Conservation (phyloP, 1,139 yeast genomes). For the Geotrichum bryndzae region DNA sequence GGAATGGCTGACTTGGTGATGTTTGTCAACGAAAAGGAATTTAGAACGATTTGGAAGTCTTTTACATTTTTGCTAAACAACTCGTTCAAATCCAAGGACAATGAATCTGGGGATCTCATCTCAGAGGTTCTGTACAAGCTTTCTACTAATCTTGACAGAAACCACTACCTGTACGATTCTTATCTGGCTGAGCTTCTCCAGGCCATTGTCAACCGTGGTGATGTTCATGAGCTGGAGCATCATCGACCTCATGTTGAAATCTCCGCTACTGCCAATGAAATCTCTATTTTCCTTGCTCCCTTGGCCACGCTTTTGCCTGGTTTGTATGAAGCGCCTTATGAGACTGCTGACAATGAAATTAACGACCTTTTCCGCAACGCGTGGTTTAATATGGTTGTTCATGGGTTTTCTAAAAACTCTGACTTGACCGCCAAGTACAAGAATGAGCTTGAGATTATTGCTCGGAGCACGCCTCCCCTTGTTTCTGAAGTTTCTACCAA, state of each 20-base stretch:
- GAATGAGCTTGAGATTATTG: slow-evolving; percentile 58
- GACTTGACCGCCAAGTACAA: slow-evolving; percentile 46
- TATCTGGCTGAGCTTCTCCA: slow-evolving; percentile 64
- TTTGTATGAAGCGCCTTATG: slow-evolving; percentile 41
- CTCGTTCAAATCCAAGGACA: slow-evolving; percentile 12
- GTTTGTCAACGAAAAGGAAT: slow-evolving; percentile 54
- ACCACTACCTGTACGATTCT: slow-evolving; percentile 46
- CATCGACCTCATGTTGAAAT: slow-evolving; percentile 79
- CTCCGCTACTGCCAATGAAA: slow-evolving; percentile 69
- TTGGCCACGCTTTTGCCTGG: slow-evolving; percentile 69
- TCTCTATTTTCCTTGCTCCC: slow-evolving; percentile 62
- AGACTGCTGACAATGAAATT: slow-evolving; percentile 43
- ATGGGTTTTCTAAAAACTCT: slow-evolving; percentile 70
- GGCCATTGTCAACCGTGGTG: slow-evolving; percentile 72
- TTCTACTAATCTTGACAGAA: slow-evolving; percentile 38
- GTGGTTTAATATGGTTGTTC: slow-evolving; percentile 93
- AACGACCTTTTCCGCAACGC: slow-evolving; percentile 69
- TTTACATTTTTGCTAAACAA: slow-evolving; percentile 22
- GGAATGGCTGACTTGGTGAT: slow-evolving; percentile 59
- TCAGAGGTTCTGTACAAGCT: slow-evolving; percentile 38
- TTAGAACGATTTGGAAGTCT: slow-evolving; percentile 47
- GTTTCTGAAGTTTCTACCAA: slow-evolving; percentile 84
- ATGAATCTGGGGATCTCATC: slow-evolving; percentile 41
- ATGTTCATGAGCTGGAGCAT: slow-evolving; percentile 70
- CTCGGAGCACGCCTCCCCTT: slow-evolving; percentile 84